Evolutionary conservation across 2,329 filamentous ascomycete species (phyloP), one percentile per base, ranked within the genome.

Genomic region (Ophiocordyceps camponoti-saundersi): DNA sequence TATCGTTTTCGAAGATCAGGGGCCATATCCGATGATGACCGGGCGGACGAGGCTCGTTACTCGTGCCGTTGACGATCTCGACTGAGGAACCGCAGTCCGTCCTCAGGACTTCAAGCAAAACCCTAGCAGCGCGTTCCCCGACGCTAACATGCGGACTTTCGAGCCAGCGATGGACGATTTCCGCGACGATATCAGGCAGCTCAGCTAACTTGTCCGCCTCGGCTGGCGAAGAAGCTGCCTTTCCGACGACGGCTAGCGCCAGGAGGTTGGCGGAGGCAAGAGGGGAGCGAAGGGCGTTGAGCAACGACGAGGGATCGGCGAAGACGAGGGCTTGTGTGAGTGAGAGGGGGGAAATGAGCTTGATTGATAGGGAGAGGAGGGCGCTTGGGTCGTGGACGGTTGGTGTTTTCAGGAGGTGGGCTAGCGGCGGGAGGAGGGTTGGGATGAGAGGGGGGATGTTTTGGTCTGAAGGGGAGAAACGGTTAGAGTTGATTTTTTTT

Each of bases 251-350:
- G 46, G 68, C 61, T 53, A 81, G 65, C 54, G 69, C 76, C 22
- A 81, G 70, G 16, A 78, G 61, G 55, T 77, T 77, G 29, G 73
- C 73, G 2, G 73, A 71, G 0, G 75, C 67, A 0, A 73, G 64
- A 1, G 73, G 68, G 1, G 75, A 77, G 44, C 59, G 59, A 16
- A 80, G 63, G 22, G 75, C 75, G 36, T 65, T 64, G 44, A 76
- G 60, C 3, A 80, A 58, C 15, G 69, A 64, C 6, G 70, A 64
- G 42, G 71, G 65, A 22, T 73, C 68, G 12, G 74, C 72, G 8
- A 79, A 59, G 2, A 66, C 61, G 51, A 79, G 63, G 16, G 70
- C 62, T 42, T 73, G 65, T 3, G 64, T 64, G 54, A 80, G 77
- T 39, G 61, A 58, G 1, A 80, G 60, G 0, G 75, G 73, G 0